Base-by-base conservation (phyloP, 225 moss, liverwort and hornwort species). In the Pleurozium schreberi region DNA sequence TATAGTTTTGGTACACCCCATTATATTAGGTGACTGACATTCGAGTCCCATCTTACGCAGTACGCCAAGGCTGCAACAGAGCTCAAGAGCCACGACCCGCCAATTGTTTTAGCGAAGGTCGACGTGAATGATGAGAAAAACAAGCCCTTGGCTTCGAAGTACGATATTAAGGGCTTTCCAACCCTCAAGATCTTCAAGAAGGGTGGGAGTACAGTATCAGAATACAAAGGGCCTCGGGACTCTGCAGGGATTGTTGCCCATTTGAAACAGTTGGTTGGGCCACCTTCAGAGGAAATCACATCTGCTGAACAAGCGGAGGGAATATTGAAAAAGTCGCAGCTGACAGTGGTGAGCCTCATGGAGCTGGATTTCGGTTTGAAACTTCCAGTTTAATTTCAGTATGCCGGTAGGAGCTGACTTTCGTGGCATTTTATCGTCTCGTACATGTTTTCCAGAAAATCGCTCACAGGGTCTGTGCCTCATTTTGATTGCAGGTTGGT, bases 211-310 rank as follows among this genome's bases (percentile, higher is more conserved):
- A 58, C 86, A 34, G 88, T 95, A 36, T 89, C 89, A 62, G 94
- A 96, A 23, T 99, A 96, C 80, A 95, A 96, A 63, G 99, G 97
- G 4, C 99, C 99, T 75, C 92, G 97, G 66, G 95, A 96, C 18
- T 90, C 95, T 69, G 94, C 91, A 64, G 99, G 99, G 40, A 99
- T 99, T 71, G 87, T 96, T 60, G 90, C 93, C 34, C 91, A 96
- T 87, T 90, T 99, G 89, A 92, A 94, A 89, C 94, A 95, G 90
- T 89, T 94, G 86, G 90, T 95, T 84, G 97, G 96, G 43, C 96
- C 97, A 64, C 86, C 97, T 50, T 97, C 96, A 53, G 81, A 93
- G 80, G 93, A 95, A 83, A 92, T 99, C 84, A 90, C 90, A 30
- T 94, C 96, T 58, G 93, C 88, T 50, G 95, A 96, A 73, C 86